Conservation (phyloP, 371 early-diverging fungal genomes). For the Actinomucor elegans region DNA sequence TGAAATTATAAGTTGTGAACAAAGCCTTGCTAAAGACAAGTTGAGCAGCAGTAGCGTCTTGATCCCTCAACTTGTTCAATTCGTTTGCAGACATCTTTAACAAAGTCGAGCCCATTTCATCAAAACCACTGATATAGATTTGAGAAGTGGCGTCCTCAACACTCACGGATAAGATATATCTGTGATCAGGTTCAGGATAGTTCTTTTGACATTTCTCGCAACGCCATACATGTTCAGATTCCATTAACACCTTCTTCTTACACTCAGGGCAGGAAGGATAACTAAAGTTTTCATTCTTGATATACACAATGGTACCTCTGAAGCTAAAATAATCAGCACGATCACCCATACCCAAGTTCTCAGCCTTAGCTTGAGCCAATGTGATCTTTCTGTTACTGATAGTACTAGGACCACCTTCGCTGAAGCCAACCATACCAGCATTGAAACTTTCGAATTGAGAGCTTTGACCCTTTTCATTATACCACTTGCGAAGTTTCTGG, state of each 20-base stretch:
- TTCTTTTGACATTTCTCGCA: constrained; percentile 90
- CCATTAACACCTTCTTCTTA: constrained; percentile 85
- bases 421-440: constrained; percentile 24
- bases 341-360: constrained; percentile 59
- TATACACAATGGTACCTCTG: constrained; percentile 64
- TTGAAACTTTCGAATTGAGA: constrained; percentile 35
- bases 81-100: constrained; percentile 77
- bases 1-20: constrained; percentile 70
- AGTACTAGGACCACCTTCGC: constrained; percentile 13
- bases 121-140: constrained; percentile 83
- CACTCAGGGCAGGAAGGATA: constrained; percentile 95
- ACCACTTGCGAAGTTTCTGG: constrained; percentile 88
- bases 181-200: constrained; percentile 70
- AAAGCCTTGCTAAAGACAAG: constrained; percentile 52
- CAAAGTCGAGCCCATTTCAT: constrained; percentile 73
- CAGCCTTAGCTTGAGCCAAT: constrained; percentile 67
- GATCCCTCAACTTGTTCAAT: constrained; percentile 53
- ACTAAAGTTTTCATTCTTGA: constrained; percentile 61
- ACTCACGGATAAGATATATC: constrained; percentile 76
- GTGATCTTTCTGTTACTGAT: constrained; percentile 41
- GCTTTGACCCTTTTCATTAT: constrained; percentile 28
- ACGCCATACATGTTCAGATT: constrained; percentile 72
- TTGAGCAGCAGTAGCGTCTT: constrained; percentile 35
- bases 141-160: constrained; percentile 83
- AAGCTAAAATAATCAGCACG: constrained; percentile 72